Percentiles rank a stretch among this genome's conserved stretches.
Evolutionary conservation across 768 basidiomycete genomes (phyloP).

Genomic region (Boletus vinaceobasis): DNA sequence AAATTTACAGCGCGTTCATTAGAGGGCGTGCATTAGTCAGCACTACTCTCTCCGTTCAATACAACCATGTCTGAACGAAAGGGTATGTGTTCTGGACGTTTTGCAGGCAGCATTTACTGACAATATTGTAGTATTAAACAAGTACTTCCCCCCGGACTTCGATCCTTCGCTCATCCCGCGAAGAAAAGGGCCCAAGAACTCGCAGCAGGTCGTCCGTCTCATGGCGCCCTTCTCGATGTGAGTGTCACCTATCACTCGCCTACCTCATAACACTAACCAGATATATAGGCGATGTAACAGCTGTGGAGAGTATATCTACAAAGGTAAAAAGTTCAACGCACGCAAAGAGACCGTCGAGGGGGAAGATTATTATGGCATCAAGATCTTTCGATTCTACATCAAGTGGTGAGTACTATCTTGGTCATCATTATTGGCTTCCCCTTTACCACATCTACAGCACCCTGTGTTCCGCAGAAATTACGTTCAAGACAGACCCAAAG

Average conservation of each 20-base stretch:
- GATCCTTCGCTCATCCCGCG: conserved; percentile 95
- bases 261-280: conserved; percentile 9
- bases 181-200: conserved; percentile 86
- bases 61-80: conserved; percentile 78
- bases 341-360: conserved; percentile 97
- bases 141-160: conserved; percentile 97
- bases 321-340: conserved; percentile 99
- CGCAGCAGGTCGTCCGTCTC: conserved; percentile 95
- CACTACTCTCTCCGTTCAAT: conserved; percentile 8
- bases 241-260: conserved; percentile 19
- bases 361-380: conserved; percentile 98
- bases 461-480: conserved; percentile 95
- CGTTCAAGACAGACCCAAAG: conserved; percentile 99
- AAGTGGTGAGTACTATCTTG: conserved; percentile 60
- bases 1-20: conserved; percentile 33
- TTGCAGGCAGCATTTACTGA: conserved; percentile 3
- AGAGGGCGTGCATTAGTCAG: conserved; percentile 28
- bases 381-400: conserved; percentile 91
- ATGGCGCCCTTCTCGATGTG: conserved; percentile 99
- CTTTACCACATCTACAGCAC: conserved; percentile 52
- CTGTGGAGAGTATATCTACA: conserved; percentile 98
- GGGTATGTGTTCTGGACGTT: conserved; percentile 40
- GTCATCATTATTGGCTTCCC: not conserved
- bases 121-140: conserved; percentile 71
- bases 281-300: conserved; percentile 78